Conservation (phyloP, 768 basidiomycete species). For the Russula griseocarnosa region DNA sequence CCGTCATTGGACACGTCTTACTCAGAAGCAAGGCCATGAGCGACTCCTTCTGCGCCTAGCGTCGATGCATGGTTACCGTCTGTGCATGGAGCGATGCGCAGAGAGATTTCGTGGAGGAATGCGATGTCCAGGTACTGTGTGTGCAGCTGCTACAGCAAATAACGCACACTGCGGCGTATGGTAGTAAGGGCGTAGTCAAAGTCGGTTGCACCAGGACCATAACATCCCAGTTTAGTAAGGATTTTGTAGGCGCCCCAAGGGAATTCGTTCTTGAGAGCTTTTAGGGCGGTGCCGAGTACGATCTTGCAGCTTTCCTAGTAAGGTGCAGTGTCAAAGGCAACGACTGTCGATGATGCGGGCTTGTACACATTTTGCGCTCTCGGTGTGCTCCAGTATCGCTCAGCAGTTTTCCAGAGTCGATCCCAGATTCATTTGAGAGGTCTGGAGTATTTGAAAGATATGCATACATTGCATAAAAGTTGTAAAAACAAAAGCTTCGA, state of each 20-base stretch:
- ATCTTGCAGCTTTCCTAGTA: slow-evolving; percentile 80
- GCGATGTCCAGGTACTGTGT: slow-evolving; percentile 78
- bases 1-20: slow-evolving; percentile 53
- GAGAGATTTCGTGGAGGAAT: slow-evolving; percentile 80
- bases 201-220: slow-evolving; percentile 44
- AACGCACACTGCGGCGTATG: slow-evolving; percentile 61
- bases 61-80: slow-evolving; percentile 57
- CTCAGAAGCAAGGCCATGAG: slow-evolving; percentile 62
- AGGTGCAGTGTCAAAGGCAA: slow-evolving; percentile 80
- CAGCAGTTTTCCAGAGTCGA: too few species aligned
- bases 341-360: too few species aligned
- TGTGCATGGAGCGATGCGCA: slow-evolving; percentile 44
- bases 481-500: too few species aligned
- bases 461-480: too few species aligned
- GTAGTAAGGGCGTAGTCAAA: slow-evolving; percentile 73
- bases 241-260: slow-evolving; percentile 74
- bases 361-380: too few species aligned
- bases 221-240: slow-evolving; percentile 85
- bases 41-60: slow-evolving; percentile 47
- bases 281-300: slow-evolving; percentile 62
- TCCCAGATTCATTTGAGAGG: too few species aligned
- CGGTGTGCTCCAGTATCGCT: too few species aligned
- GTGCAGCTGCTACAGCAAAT: slow-evolving; percentile 63
- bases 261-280: slow-evolving; percentile 59
- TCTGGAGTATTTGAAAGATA: too few species aligned